Base-by-base conservation (phyloP, 2,329 filamentous ascomycete species). In the Stachybotrys echinatus region DNA sequence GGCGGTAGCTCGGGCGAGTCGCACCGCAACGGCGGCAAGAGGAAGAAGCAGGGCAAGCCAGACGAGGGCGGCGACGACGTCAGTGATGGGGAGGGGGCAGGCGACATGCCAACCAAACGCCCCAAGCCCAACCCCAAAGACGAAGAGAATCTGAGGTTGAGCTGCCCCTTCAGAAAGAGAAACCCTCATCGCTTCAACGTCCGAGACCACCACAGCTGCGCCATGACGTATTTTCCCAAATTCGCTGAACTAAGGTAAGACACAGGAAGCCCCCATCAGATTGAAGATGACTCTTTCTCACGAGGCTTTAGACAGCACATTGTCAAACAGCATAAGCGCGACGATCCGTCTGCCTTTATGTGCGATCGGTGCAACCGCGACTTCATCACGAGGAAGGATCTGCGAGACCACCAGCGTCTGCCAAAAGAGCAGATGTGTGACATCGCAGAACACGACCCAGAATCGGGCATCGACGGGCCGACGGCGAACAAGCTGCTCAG, bases 181-280 rank as follows among this genome's bases (percentile, higher is more conserved):
- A 74, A 75, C 40, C 71, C 73, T 1, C 61, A 64, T 31, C 66
- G 71, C 2, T 75, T 75, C 55, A 75, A 75, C 34, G 68, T 75
- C 42, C 64, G 73, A 4, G 72, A 75, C 42, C 68, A 74, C 37
- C 68, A 74, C 47, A 65, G 63, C 19, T 75, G 73, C 52, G 71
- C 72, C 17, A 71, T 70, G 63, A 71, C 66, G 0, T 70, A 70
- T 27, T 74, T 74, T 37, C 63, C 63, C 6, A 72, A 72, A 6
- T 68, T 74, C 45, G 61, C 67, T 3, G 70, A 72, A 45, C 51
- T 75, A 2, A 66, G 65, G 70, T 72, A 34, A 39, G 59, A 18
- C 10, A 39, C 23, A n/a, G n/a, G n/a, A n/a, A n/a, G 19, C 12
- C 4, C 17, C 38, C 2, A 40, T 40, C n/a, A n/a, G n/a, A n/a